Evolutionary conservation across 228 moss, liverwort and hornwort genomes (phyloP).

Genomic region (Sphagnum fallax): DNA sequence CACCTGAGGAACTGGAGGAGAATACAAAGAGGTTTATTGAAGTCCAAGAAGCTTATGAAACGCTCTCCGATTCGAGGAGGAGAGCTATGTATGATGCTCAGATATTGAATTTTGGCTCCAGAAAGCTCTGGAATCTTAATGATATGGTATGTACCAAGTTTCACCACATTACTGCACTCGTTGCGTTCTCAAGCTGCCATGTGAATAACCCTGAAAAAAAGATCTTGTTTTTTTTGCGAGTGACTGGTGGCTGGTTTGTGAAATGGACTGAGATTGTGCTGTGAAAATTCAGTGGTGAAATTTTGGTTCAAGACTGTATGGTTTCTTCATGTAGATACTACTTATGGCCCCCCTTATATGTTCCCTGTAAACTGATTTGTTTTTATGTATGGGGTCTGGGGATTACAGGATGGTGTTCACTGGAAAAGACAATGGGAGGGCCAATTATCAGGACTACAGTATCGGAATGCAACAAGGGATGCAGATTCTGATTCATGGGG

Average conservation of each 20-base stretch:
- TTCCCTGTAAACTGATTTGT: too few species aligned
- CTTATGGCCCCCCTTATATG: too few species aligned
- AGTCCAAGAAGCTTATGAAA: constrained; percentile 8
- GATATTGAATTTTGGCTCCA: constrained; percentile 5
- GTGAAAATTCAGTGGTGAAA: too few species aligned
- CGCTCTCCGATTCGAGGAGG: constrained; percentile 6
- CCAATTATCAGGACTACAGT: background rate
- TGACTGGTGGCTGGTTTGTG: too few species aligned
- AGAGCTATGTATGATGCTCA: constrained; percentile 4
- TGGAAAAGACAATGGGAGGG: constrained; percentile 6
- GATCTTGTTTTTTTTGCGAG: too few species aligned
- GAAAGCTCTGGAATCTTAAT: constrained; percentile 1
- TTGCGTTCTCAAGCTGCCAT: too few species aligned
- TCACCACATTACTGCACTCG: too few species aligned
- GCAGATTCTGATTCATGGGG: constrained; percentile 6
- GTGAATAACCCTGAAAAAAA: too few species aligned
- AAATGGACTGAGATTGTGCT: too few species aligned
- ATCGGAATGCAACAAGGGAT: background rate
- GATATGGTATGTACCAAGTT: background rate
- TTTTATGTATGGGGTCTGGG: background rate
- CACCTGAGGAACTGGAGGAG: constrained; percentile 2
- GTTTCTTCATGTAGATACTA: too few species aligned
- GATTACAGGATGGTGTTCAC: background rate
- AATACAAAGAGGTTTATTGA: constrained; percentile 4
- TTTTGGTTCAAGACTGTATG: too few species aligned